Conservation (phyloP, 2,329 filamentous ascomycete genomes). For the Byssothecium circinans region DNA sequence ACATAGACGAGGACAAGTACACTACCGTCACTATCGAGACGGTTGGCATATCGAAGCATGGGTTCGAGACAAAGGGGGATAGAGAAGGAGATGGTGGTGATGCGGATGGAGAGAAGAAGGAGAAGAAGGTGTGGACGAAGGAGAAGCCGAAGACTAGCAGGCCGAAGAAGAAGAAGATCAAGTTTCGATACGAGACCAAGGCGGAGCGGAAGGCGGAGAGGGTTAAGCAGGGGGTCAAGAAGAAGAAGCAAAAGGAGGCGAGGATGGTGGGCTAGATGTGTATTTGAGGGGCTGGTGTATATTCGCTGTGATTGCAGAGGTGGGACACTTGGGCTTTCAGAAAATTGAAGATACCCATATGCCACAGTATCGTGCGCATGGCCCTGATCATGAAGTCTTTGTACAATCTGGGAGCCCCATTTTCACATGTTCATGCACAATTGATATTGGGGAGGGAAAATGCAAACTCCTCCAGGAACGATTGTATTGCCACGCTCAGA, state of each 20-base stretch:
- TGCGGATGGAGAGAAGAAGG: slow-evolving; percentile 25
- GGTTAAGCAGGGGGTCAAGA: slow-evolving; percentile 67
- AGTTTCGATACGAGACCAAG: slow-evolving; percentile 92
- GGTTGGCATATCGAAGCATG: slow-evolving; percentile 76
- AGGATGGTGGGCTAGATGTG: slow-evolving; percentile 41
- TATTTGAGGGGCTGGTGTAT: too few species aligned
- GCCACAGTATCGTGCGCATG: too few species aligned
- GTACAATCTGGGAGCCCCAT: too few species aligned
- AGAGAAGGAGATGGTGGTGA: slow-evolving; percentile 27
- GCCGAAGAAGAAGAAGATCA: slow-evolving; percentile 80
- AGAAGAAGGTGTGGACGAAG: slow-evolving; percentile 51
- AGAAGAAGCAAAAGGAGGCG: slow-evolving; percentile 68
- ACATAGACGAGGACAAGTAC: slow-evolving; percentile 93
- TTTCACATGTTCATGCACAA: too few species aligned
- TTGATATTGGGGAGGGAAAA: neutral
- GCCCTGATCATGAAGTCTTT: too few species aligned
- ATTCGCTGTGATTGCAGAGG: too few species aligned
- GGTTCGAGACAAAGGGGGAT: slow-evolving; percentile 58
- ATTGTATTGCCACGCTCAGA: slow-evolving; percentile 35
- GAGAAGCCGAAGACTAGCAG: slow-evolving; percentile 46
- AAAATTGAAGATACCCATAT: too few species aligned
- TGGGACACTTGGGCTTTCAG: too few species aligned
- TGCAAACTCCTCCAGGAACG: slow-evolving; percentile 4
- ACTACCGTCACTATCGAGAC: slow-evolving; percentile 94
- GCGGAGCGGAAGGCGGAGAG: slow-evolving; percentile 68